Evolutionary conservation across 371 early-diverging fungal species (phyloP), one percentile per base, ranked within the genome.

Genomic region (Mortierella sp.): DNA sequence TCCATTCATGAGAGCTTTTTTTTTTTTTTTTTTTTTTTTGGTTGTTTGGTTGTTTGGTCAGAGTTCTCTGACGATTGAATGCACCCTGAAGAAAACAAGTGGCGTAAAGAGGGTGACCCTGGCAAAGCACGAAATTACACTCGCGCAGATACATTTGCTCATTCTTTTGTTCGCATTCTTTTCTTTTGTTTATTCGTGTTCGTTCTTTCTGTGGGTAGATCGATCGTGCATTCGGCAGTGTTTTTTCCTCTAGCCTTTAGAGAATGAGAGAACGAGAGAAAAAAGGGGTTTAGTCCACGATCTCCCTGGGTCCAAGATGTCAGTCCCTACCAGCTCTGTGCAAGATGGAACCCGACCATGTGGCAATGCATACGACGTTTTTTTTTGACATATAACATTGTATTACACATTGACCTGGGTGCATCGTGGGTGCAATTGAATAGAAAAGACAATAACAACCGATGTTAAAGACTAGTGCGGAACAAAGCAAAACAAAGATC

Each of bases 361-460:
- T 61, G 37, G 61, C 61, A 61, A 61, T 16, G 31, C 34, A 19
- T 57, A 40, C 43, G 43, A 57, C 57, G n/a, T 28, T 40, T 40
- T 40, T 40, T 40, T 40, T 6, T 6, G 43, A 40, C 43, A 6
- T 6, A 40, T 40, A 40, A 6, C 43, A 40, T 40, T 40, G 43
- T 67, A 67, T 67, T 67, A 67, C 67, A 67, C 67, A 67, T 19
- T 67, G 24, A 67, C 43, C 67, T 37, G 67, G 67, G 14, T 9
- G 21, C 19, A 46, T 31, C 21, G n/a, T n/a, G n/a, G 6, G 54
- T 11, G 5, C 28, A 8, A 24, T 24, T 21, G 19, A 21, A 24
- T 6, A 9, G 24, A 64, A 9, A 37, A 5, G 2, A 37, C 5
- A 31, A 59, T 16, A 34, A 10, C 67, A 34, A 67, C 13, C 57